These are phyloP conservation scores for Populus hybrid DNA, from an alignment of 441 rosid genomes.

Conservation along the genomic window DNA sequence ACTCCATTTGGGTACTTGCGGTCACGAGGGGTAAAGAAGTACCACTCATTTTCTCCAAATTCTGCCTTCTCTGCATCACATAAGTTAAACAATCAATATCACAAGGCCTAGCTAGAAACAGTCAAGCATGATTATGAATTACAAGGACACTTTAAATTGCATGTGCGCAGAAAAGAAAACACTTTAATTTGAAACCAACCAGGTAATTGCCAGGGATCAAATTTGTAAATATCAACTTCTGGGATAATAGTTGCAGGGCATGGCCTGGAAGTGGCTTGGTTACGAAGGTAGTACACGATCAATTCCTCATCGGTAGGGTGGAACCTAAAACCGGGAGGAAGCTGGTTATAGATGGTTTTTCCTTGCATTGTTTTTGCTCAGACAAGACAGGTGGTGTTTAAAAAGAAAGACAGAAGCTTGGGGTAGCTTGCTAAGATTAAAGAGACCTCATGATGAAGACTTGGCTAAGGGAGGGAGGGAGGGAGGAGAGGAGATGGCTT, in stretches of 20 bases:
- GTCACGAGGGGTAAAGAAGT: constrained; percentile 75
- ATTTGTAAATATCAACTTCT: constrained; percentile 83
- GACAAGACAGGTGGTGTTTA: background rate
- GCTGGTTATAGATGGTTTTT: constrained; percentile 24
- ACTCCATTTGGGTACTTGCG: constrained; percentile 83
- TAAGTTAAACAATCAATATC: background rate
- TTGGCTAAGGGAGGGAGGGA: background rate
- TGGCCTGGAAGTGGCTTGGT: constrained; percentile 70
- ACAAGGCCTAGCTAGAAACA: background rate
- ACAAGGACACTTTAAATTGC: background rate
- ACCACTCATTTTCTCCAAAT: constrained; percentile 85
- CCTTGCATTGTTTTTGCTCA: constrained; percentile 21
- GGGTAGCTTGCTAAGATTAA: background rate
- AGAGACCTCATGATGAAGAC: background rate
- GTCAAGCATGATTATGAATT: background rate
- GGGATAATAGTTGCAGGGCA: constrained; percentile 80
- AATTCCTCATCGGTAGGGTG: constrained; percentile 95
- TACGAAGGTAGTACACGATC: constrained; percentile 65
- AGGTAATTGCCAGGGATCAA: constrained; percentile 93
- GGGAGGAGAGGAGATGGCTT: background rate
- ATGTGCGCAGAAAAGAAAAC: background rate
- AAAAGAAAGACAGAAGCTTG: background rate
- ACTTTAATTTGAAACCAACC: constrained; percentile 39
- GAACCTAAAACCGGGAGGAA: constrained; percentile 93
- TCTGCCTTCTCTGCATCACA: constrained; percentile 54